Evolutionary conservation across 1,139 yeast species (phyloP).

Genomic region (Scheffersomyces illinoinensis): DNA sequence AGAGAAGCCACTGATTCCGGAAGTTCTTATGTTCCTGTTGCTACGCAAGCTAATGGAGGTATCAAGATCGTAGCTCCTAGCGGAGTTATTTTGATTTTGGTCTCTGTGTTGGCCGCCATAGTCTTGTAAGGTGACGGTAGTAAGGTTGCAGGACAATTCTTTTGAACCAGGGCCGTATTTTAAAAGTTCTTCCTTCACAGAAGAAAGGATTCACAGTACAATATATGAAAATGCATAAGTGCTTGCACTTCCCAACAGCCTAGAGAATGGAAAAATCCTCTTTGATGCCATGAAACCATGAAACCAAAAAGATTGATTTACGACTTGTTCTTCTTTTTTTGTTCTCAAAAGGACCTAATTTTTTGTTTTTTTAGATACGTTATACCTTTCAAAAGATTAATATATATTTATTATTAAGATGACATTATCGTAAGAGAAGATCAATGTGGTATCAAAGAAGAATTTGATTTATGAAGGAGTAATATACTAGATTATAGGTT

Average conservation of each 20-base stretch:
- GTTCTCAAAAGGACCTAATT: neutral
- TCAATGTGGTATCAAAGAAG: no score
- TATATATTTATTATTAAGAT: neutral
- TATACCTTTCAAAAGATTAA: neutral
- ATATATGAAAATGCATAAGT: neutral
- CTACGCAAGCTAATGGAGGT: neutral
- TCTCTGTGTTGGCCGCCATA: neutral
- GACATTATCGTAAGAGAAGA: neutral
- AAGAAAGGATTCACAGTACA: neutral
- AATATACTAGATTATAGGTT: neutral
- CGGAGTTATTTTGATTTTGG: neutral
- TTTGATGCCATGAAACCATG: neutral
- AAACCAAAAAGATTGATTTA: neutral
- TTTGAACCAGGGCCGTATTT: constrained; percentile 1
- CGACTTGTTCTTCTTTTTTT: neutral
- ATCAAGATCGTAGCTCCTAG: neutral
- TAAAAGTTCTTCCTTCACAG: neutral
- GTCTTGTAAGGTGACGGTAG: constrained; percentile 5
- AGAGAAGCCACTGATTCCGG: neutral
- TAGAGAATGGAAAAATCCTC: neutral
- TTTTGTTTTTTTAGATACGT: neutral
- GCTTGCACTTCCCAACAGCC: neutral
- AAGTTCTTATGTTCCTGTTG: neutral
- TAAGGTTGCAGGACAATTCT: constrained; percentile 23
- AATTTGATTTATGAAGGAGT: no score